phyloP scores from a whole-genome alignment of 2,329 filamentous ascomycete species.

The Beauveria sp. region DNA sequence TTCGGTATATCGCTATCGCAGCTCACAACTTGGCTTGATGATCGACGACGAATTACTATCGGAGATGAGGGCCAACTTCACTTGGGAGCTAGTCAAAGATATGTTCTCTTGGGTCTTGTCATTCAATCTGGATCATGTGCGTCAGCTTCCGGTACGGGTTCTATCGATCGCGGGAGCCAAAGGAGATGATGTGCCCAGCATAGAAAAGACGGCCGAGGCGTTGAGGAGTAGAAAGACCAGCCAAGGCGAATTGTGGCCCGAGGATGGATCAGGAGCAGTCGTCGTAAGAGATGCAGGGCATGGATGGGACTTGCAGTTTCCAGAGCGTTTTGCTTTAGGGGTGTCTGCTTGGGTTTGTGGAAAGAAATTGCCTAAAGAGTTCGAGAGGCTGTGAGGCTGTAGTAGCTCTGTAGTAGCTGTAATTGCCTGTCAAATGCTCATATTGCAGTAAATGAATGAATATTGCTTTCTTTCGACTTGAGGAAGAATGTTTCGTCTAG shows the following conservation, averaged over 20 bases:
- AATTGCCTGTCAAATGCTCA: too few species aligned
- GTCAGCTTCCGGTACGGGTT: background rate
- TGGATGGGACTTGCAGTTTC: constrained; percentile 33
- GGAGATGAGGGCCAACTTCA: background rate
- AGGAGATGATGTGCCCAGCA: constrained; percentile 25
- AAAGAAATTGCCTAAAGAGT: constrained; percentile 19
- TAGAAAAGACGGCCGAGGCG: constrained; percentile 23
- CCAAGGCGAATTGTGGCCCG: background rate
- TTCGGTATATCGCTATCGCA: background rate
- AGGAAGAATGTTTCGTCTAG: too few species aligned
- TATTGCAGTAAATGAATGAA: too few species aligned
- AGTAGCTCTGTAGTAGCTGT: too few species aligned
- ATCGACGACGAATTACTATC: background rate
- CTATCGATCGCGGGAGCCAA: constrained; percentile 22
- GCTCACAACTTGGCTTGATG: background rate
- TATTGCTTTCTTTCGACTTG: too few species aligned
- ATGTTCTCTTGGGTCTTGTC: background rate
- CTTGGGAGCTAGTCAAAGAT: background rate
- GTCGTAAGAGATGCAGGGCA: constrained; percentile 29
- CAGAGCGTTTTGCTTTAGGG: constrained; percentile 28
- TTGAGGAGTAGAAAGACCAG: background rate
- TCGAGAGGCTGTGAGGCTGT: constrained; percentile 13
- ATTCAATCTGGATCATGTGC: background rate
- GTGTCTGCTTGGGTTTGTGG: constrained; percentile 29
- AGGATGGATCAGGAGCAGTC: background rate